These are phyloP conservation scores for Saccharomycopsis sp. DNA, from an alignment of 805 yeast genomes.

Conservation along the genomic window DNA sequence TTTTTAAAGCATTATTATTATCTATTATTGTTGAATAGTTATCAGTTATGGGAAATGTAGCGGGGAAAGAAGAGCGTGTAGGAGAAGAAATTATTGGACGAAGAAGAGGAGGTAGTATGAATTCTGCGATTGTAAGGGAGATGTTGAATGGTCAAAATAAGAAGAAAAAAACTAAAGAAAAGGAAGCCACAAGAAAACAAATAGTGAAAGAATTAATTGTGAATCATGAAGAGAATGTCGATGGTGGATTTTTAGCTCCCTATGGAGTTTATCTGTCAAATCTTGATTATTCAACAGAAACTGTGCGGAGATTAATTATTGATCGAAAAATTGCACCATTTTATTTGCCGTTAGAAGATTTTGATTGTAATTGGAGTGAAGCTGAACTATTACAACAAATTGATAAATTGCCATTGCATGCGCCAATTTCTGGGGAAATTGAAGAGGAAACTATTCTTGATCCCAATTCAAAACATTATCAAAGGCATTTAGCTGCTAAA, in stretches of 20 bases:
- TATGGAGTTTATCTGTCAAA: conserved; percentile 77
- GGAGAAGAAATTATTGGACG: conserved; percentile 3
- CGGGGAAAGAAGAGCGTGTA: conserved; percentile 33
- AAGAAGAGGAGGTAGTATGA: conserved; percentile 23
- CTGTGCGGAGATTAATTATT: conserved; percentile 65
- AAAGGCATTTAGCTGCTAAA: conserved; percentile 39
- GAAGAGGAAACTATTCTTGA: conserved; percentile 26
- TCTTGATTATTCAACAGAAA: conserved; percentile 62
- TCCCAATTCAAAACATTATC: conserved; percentile 20
- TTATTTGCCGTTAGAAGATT: conserved; percentile 82
- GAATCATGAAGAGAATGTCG: conserved; percentile 62
- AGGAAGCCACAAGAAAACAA: conserved; percentile 42
- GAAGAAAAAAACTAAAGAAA: conserved; percentile 44
- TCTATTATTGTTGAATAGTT: neutral
- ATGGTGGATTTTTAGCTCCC: conserved; percentile 92
- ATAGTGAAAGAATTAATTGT: conserved; percentile 56
- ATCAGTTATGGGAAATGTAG: conserved; percentile 40
- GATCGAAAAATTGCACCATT: conserved; percentile 81
- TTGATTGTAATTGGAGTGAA: conserved; percentile 57
- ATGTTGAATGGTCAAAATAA: conserved; percentile 27
- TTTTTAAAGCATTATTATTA: neutral
- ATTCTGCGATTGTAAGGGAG: conserved; percentile 23
- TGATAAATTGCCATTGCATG: conserved; percentile 45
- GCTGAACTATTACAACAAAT: conserved; percentile 48
- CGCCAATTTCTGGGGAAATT: conserved; percentile 34